phyloP scores from a whole-genome alignment of 169 alveolate species.

The Cryptosporidium meleagridis region DNA sequence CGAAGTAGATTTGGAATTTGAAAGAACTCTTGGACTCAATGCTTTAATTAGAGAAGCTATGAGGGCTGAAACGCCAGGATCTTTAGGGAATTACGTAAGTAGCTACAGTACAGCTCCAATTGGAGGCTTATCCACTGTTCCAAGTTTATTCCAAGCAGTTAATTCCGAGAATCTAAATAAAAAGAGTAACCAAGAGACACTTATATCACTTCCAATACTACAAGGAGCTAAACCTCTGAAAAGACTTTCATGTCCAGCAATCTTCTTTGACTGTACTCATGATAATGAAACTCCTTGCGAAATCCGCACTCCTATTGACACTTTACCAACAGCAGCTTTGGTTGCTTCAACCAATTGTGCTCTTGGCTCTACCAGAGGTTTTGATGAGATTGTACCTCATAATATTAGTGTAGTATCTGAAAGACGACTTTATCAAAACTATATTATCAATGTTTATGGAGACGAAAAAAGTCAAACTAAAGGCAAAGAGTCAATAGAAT shows the following conservation, averaged over 20 bases:
- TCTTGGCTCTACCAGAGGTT: constrained; percentile 92
- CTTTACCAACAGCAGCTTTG: constrained; percentile 87
- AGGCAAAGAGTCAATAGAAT: neutral
- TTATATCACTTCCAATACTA: constrained; percentile 31
- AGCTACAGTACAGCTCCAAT: constrained; percentile 67
- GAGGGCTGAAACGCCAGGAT: constrained; percentile 74
- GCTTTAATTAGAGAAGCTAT: constrained; percentile 90
- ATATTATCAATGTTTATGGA: constrained; percentile 68
- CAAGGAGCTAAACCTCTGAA: constrained; percentile 74
- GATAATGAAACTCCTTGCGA: constrained; percentile 89
- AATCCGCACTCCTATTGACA: constrained; percentile 81
- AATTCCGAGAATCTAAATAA: constrained; percentile 16
- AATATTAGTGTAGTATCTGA: constrained; percentile 89
- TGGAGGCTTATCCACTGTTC: constrained; percentile 46
- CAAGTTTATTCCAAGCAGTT: constrained; percentile 46
- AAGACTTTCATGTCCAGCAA: constrained; percentile 81
- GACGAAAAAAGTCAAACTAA: constrained; percentile 9
- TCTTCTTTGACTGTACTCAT: constrained; percentile 93
- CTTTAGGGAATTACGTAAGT: constrained; percentile 61
- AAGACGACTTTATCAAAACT: constrained; percentile 83
- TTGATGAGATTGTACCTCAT: constrained; percentile 87
- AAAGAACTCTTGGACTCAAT: constrained; percentile 87
- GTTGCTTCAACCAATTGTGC: constrained; percentile 86
- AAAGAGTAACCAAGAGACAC: neutral
- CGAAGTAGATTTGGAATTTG: constrained; percentile 88